phyloP scores from a whole-genome alignment of 306 rosid species.

The Comarum palustre region DNA sequence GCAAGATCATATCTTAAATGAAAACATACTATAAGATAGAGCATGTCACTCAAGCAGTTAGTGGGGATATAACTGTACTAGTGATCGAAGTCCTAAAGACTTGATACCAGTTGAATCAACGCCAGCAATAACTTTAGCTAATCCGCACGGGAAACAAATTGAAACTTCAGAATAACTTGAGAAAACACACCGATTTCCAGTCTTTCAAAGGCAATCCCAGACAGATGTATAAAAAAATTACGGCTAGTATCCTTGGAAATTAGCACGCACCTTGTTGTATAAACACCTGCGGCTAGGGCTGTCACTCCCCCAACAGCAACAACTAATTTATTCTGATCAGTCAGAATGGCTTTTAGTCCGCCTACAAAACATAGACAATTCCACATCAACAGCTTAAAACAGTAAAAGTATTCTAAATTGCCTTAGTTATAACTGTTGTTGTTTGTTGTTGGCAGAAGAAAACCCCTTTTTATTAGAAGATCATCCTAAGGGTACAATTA shows the following conservation, averaged over 20 bases:
- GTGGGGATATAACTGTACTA: neutral
- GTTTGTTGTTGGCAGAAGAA: neutral
- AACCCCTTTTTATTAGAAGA: neutral
- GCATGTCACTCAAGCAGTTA: neutral
- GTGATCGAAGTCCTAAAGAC: neutral
- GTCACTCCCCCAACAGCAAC: constrained; percentile 97
- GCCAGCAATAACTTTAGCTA: neutral
- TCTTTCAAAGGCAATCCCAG: neutral
- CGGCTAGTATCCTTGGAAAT: constrained; percentile 1
- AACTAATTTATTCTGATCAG: constrained; percentile 95
- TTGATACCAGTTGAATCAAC: neutral
- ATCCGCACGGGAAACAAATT: neutral
- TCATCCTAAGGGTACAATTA: neutral
- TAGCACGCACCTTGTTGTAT: constrained; percentile 75
- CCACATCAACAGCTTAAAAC: constrained; percentile 2
- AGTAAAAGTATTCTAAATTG: neutral
- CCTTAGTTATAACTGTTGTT: neutral
- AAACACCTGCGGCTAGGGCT: constrained; percentile 92
- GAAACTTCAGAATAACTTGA: neutral
- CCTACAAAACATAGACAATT: constrained; percentile 49
- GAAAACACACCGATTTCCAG: neutral
- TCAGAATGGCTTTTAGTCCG: constrained; percentile 85
- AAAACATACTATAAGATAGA: neutral
- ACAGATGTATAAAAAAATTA: neutral
- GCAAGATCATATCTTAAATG: neutral